Base-by-base conservation (phyloP, 2,329 filamentous ascomycete genomes). In the Trichoderma sp. region DNA sequence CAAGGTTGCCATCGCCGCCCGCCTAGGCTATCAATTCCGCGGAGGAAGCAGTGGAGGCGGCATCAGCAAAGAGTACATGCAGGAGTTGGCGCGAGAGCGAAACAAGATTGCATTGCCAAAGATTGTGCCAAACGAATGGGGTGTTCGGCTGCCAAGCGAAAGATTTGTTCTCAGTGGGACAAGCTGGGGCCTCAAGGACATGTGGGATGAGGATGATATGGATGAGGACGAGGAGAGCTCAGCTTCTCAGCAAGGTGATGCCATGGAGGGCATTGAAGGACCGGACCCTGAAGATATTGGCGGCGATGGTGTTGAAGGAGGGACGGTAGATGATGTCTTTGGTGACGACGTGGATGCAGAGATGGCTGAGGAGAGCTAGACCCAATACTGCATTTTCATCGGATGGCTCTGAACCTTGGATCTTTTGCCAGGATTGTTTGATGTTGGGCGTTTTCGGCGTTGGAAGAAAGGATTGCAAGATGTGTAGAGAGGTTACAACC, bases 41-140 rank as follows among this genome's bases (percentile, higher is more conserved):
- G 84, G 89, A 77, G 87, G 88, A 80, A 86, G 86, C 71, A 86
- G 86, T 21, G 87, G 85, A 9, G 85, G 88, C 41, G 89, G 89
- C 9, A 85, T 90, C 68, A 90, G 87, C 82, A 95, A 95, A 81
- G 94, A 96, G 78, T 95, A 93, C 83, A 88, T 95, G 86, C 85
- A 92, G 75, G 93, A 95, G 82, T 86, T 95, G n/a, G 94, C 93
- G 14, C 87, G 89, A 77, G 91, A 93, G 81, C 86, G 92, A 77
- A 95, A 95, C 84, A 90, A 90, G 79, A 86, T 93, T 33, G 89
- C 88, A 1, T 84, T 95, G 77, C 92, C 92, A 24, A 88, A 89
- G 76, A 89, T 93, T 18, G 85, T 89, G 14, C 87, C 89, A 59
- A 90, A 89, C 79, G 92, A 93, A 81, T 93, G 91, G 91, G 92